A percentile compares a stretch with the other conserved stretches of the same genome.
Conservation (phyloP, 1,139 yeast genomes). For the Candida pseudocylindracea region DNA sequence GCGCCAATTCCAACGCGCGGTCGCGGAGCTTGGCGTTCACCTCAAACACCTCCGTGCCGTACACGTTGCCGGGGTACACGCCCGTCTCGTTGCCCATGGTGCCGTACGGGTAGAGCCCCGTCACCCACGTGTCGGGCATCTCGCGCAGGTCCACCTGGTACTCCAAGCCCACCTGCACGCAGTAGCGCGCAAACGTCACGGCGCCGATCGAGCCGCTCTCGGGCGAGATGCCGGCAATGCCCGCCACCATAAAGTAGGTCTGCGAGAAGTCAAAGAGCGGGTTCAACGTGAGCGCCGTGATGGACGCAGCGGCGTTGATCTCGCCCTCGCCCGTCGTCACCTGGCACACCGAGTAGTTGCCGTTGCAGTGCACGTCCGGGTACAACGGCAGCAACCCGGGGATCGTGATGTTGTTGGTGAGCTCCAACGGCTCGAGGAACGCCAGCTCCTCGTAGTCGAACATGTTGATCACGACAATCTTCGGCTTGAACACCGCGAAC, state of each 20-base stretch:
- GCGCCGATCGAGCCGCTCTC: slow-evolving; percentile 23
- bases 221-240: slow-evolving; percentile 50
- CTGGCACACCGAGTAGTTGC: slow-evolving; percentile 32
- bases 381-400: slow-evolving; percentile 46
- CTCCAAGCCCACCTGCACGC: slow-evolving; percentile 39
- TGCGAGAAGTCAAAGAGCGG: slow-evolving; percentile 34
- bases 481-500: slow-evolving; percentile 23
- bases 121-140: slow-evolving; percentile 32
- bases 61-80: slow-evolving; percentile 29
- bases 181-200: slow-evolving; percentile 37
- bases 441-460: slow-evolving; percentile 19
- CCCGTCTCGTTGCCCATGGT: slow-evolving; percentile 16
- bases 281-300: slow-evolving; percentile 28
- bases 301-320: slow-evolving; percentile 40
- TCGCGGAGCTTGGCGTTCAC: slow-evolving; percentile 35
- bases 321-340: slow-evolving; percentile 51
- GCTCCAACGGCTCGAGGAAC: slow-evolving; percentile 3
- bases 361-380: slow-evolving; percentile 32
- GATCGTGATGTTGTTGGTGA: slow-evolving; percentile 19
- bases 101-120: slow-evolving; percentile 39
- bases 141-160: slow-evolving; percentile 26
- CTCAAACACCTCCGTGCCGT: slow-evolving; percentile 48
- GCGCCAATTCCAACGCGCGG: slow-evolving; percentile 31
- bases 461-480: slow-evolving; percentile 33
- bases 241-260: slow-evolving; percentile 41